Base-by-base conservation (phyloP, 2,329 filamentous ascomycete genomes). In the Fonsecaea multimorphosa region DNA sequence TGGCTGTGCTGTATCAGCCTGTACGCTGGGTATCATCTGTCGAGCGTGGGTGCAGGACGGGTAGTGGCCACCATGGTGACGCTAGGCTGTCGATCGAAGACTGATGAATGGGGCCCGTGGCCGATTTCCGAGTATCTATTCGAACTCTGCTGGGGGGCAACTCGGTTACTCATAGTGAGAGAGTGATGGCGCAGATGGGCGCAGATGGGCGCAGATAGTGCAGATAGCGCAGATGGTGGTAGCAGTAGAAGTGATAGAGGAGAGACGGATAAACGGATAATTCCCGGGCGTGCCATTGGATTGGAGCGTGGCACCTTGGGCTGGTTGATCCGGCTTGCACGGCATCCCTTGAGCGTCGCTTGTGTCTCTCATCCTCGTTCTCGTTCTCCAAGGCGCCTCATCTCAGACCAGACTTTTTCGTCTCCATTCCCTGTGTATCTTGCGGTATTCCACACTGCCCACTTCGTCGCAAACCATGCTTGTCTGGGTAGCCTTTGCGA, bases 101-200 rank as follows among this genome's bases (percentile, higher is more conserved):
- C 31, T 19, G 31, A 16, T 12, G 51, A 8, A 31, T 32, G 27
- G 27, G 27, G 51, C 31, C 34, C 58, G 58, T 60, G 58, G 58
- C 46, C 31, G 44, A 60, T 14, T 53, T 16, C 58, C 58, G 58
- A 60, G 27, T 34, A 14, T 53, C 31, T 60, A 40, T 60, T 53
- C 32, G 58, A 60, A 60, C 24, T 24, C 6, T 14, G 29, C 8
- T 16, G 34, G 38, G 56, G 22, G 38, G 38, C 55, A 44, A 8
- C 9, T 16, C 19, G 54, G 34, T 27, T 19, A 9, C n/a, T n/a
- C n/a, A n/a, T n/a, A 8, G 27, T 19, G 40, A 40, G 14, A 5
- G 16, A 44, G 7, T 14, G 55, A 46, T 16, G 16, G 12, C 7
- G 12, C 55, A 24, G 36, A 29, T 12, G 36, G 31, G 5, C 4